These are phyloP conservation scores for Syzygium aromaticum DNA, from an alignment of 345 rosid genomes.

Conservation along the genomic window DNA sequence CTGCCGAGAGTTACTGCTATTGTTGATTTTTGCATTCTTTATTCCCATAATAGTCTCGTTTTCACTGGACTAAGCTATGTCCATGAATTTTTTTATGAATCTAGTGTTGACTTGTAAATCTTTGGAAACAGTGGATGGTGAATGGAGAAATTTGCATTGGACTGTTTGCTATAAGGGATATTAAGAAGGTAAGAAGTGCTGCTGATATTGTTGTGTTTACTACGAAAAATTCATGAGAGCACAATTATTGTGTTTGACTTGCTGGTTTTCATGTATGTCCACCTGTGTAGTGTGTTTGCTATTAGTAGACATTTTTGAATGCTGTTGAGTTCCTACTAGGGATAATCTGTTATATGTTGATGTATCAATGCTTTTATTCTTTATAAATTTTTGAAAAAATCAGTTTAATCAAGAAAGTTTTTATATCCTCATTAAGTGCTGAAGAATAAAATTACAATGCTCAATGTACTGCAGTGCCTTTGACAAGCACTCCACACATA, in stretches of 20 bases:
- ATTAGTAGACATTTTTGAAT: neutral
- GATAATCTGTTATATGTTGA: neutral
- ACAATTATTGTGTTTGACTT: neutral
- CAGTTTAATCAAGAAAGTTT: neutral
- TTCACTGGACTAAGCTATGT: neutral
- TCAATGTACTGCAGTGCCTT: neutral
- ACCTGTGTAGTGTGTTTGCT: neutral
- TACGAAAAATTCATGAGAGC: neutral
- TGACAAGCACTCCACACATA: neutral
- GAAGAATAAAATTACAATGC: neutral
- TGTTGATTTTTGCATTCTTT: neutral
- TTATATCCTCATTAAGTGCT: neutral
- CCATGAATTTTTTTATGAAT: slow-evolving; percentile 2
- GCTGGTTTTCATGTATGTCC: neutral
- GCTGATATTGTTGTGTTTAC: neutral
- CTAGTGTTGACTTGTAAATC: slow-evolving; percentile 5
- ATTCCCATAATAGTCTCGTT: neutral
- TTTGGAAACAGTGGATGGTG: slow-evolving; percentile 85
- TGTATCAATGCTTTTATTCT: neutral
- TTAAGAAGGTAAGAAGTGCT: slow-evolving; percentile 57
- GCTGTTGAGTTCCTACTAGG: neutral
- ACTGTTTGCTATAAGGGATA: slow-evolving; percentile 79
- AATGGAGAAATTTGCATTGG: slow-evolving; percentile 99
- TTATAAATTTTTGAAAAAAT: neutral
- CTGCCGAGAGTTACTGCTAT: neutral